Conservation (phyloP, 1,284 basidiomycete genomes). For the Filobasidium uniguttulatum region DNA sequence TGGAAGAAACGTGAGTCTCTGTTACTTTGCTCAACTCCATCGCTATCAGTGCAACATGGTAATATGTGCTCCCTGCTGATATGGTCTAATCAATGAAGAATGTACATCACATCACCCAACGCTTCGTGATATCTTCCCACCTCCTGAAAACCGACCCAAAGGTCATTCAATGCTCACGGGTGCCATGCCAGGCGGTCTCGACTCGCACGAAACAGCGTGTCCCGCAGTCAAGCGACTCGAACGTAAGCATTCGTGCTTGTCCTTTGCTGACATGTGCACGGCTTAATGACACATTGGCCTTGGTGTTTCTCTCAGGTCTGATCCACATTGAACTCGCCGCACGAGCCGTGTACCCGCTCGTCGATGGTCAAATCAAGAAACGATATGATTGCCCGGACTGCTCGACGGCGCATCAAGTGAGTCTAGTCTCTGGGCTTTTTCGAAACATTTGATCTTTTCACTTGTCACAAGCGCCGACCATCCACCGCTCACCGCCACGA, state of each 20-base stretch:
- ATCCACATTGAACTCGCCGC: conserved; percentile 36
- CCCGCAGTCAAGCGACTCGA: conserved; percentile 14
- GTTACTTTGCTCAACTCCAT: neutral
- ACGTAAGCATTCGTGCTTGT: conserved; percentile 6
- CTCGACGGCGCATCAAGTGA: conserved; percentile 23
- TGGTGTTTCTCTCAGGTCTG: conserved; percentile 16
- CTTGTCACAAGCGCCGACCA: no score
- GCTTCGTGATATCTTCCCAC: conserved; percentile 32
- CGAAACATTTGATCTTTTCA: no score
- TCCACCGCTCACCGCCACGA: neutral
- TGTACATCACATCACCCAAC: conserved; percentile 31
- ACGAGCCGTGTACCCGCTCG: conserved; percentile 14
- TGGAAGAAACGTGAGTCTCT: conserved; percentile 29
- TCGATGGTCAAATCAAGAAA: neutral
- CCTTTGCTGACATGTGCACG: neutral
- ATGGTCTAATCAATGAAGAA: conserved; percentile 14
- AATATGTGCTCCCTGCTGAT: neutral
- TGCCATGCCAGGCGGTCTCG: conserved; percentile 4
- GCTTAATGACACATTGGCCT: neutral
- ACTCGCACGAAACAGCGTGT: neutral
- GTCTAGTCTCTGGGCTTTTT: conserved; percentile 4
- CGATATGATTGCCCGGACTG: conserved; percentile 26
- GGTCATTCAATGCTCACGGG: conserved; percentile 13
- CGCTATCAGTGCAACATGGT: conserved; percentile 1
- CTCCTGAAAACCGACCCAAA: conserved; percentile 1